phyloP scores from a whole-genome alignment of 225 moss, liverwort and hornwort species.

The Bryum argenteum region DNA sequence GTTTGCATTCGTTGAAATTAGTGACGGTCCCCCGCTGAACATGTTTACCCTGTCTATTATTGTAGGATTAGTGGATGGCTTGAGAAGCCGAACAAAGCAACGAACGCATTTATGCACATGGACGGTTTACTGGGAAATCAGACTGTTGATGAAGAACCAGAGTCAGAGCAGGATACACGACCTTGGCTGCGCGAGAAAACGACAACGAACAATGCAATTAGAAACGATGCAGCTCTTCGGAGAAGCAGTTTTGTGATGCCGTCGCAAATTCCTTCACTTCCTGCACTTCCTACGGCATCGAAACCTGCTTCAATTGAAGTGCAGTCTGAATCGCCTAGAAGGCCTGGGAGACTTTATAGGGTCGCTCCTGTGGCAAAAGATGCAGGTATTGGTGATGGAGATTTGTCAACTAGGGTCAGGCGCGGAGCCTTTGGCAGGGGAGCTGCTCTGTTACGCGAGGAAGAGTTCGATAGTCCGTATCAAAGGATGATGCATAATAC shows the following conservation, averaged over 20 bases:
- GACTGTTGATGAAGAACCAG: constrained; percentile 31
- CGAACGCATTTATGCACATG: constrained; percentile 59
- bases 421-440: constrained; percentile 28
- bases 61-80: constrained; percentile 67
- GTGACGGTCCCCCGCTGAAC: constrained; percentile 11
- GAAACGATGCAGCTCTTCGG: constrained; percentile 27
- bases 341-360: constrained; percentile 41
- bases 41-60: constrained; percentile 5
- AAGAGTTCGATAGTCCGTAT: constrained; percentile 38
- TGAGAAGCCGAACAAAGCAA: constrained; percentile 54
- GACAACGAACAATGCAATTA: constrained; percentile 27
- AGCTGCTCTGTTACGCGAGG: constrained; percentile 28
- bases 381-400: constrained; percentile 28
- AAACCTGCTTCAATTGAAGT: constrained; percentile 28
- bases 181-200: constrained; percentile 20
- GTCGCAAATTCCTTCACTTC: constrained; percentile 41
- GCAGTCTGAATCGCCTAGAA: constrained; percentile 25
- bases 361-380: constrained; percentile 16
- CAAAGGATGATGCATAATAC: constrained; percentile 35
- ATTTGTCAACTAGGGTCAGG: constrained; percentile 29
- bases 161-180: constrained; percentile 25
- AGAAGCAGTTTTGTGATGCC: constrained; percentile 58
- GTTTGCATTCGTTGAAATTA: constrained; percentile 1
- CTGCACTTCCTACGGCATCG: constrained; percentile 45
- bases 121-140: constrained; percentile 46